phyloP scores from a whole-genome alignment of 1,139 yeast genomes.

The Sugiyamaella japonica region DNA sequence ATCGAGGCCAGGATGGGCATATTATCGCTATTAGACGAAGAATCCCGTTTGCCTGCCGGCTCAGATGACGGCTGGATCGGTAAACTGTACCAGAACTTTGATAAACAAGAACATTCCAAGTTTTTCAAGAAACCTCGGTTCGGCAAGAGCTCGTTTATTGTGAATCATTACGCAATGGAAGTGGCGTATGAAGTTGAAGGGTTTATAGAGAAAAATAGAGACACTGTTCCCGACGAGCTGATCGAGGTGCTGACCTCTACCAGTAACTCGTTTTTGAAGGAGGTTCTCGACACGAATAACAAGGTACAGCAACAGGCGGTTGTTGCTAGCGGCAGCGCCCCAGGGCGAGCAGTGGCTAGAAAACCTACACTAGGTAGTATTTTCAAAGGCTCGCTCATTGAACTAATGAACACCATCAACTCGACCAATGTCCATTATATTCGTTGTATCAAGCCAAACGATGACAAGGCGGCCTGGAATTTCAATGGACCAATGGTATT shows the following conservation, averaged over 20 bases:
- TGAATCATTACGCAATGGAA: slow-evolving; percentile 92
- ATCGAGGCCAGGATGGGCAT: slow-evolving; percentile 91
- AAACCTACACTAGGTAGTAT: slow-evolving; percentile 95
- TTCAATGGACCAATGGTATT: slow-evolving; percentile 95
- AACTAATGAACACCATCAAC: slow-evolving; percentile 87
- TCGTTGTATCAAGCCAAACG: slow-evolving; percentile 97
- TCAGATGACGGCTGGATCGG: slow-evolving; percentile 90
- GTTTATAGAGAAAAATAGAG: slow-evolving; percentile 94
- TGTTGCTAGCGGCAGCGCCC: slow-evolving; percentile 41
- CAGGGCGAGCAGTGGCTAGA: slow-evolving; percentile 50
- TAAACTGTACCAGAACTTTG: slow-evolving; percentile 83
- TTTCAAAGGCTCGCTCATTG: slow-evolving; percentile 89
- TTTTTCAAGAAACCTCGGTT: slow-evolving; percentile 93
- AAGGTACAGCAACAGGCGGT: slow-evolving; percentile 58
- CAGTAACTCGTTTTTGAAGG: slow-evolving; percentile 60
- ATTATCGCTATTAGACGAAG: slow-evolving; percentile 87
- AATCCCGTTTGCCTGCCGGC: slow-evolving; percentile 92
- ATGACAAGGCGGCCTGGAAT: slow-evolving; percentile 91
- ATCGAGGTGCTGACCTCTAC: slow-evolving; percentile 77
- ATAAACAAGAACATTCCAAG: slow-evolving; percentile 71
- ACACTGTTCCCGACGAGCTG: slow-evolving; percentile 95
- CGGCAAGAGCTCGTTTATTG: slow-evolving; percentile 88
- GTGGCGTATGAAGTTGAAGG: slow-evolving; percentile 93
- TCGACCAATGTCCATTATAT: slow-evolving; percentile 95
- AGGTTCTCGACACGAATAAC: slow-evolving; percentile 61